phyloP scores from a whole-genome alignment of 2,329 filamentous ascomycete genomes.

The Botryotinia globosa region DNA sequence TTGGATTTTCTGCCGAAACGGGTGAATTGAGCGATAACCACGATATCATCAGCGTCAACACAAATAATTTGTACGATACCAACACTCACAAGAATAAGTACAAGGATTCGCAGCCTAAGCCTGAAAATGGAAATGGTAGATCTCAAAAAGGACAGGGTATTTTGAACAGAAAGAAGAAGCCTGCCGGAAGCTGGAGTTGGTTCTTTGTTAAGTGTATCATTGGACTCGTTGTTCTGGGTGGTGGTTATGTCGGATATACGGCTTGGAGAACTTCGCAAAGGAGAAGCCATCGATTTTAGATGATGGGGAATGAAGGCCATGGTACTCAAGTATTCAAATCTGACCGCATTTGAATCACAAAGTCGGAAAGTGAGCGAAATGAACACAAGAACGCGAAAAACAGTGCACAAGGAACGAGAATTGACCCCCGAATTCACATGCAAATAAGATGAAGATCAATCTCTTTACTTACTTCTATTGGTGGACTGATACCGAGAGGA shows the following conservation, averaged over 20 bases:
- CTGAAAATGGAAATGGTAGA: background rate
- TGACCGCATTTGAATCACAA: background rate
- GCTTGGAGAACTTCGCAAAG: conserved; percentile 60
- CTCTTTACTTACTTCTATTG: background rate
- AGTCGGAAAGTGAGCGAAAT: background rate
- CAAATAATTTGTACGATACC: conserved; percentile 83
- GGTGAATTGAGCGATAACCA: conserved; percentile 97
- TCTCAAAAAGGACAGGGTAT: conserved; percentile 24
- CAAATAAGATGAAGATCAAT: background rate
- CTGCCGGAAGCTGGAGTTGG: conserved; percentile 60
- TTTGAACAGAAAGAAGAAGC: conserved; percentile 28
- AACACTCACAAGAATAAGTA: conserved; percentile 37
- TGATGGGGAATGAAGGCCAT: background rate
- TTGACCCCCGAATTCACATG: background rate
- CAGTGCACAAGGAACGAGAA: background rate
- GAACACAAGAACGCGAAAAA: background rate
- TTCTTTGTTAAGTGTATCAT: conserved; percentile 80
- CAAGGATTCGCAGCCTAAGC: background rate
- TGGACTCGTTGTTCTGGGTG: conserved; percentile 66
- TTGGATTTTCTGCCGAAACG: conserved; percentile 82
- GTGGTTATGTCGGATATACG: conserved; percentile 82
- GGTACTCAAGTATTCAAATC: background rate
- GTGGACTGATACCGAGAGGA: background rate
- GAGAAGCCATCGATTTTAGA: conserved; percentile 38
- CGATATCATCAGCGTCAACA: conserved; percentile 84